These are phyloP conservation scores for Blastosporella zonata DNA, from an alignment of 1,284 basidiomycete species.

Conservation along the genomic window DNA sequence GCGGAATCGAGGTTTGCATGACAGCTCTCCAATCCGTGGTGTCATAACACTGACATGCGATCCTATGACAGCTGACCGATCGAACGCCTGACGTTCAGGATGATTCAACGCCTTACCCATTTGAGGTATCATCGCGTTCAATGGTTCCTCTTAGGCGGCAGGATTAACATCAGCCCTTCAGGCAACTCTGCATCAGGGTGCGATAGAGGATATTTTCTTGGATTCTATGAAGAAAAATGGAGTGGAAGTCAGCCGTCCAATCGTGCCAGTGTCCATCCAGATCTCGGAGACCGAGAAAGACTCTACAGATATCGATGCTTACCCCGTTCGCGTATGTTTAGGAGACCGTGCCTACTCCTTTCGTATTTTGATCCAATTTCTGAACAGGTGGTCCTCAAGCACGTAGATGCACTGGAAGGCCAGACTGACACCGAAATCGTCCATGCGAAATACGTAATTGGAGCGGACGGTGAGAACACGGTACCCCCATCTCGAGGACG, in stretches of 20 bases:
- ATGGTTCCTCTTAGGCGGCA: background rate
- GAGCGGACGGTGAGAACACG: slow-evolving; percentile 49
- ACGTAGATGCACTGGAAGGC: slow-evolving; percentile 28
- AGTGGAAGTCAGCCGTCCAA: slow-evolving; percentile 56
- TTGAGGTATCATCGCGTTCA: slow-evolving; percentile 45
- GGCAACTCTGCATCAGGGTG: slow-evolving; percentile 74
- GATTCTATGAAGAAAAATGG: slow-evolving; percentile 57
- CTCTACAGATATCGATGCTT: slow-evolving; percentile 41
- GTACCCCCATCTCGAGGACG: background rate
- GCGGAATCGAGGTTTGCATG: slow-evolving; percentile 55
- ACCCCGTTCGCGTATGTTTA: slow-evolving; percentile 53
- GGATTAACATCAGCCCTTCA: slow-evolving; percentile 24
- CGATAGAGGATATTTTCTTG: slow-evolving; percentile 67
- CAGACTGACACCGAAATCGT: slow-evolving; percentile 42
- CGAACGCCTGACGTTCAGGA: slow-evolving; percentile 57
- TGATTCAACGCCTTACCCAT: slow-evolving; percentile 60
- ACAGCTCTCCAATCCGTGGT: background rate
- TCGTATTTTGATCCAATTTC: background rate
- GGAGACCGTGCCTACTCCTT: background rate
- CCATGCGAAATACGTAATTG: slow-evolving; percentile 60
- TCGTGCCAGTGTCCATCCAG: slow-evolving; percentile 52
- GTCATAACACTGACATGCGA: too few relatives aligned
- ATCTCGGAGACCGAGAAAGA: slow-evolving; percentile 42
- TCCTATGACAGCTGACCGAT: slow-evolving; percentile 66
- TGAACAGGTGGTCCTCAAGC: slow-evolving; percentile 40